These are phyloP conservation scores for Alternaria sp. DNA, from an alignment of 2,329 filamentous ascomycete species.

Conservation along the genomic window DNA sequence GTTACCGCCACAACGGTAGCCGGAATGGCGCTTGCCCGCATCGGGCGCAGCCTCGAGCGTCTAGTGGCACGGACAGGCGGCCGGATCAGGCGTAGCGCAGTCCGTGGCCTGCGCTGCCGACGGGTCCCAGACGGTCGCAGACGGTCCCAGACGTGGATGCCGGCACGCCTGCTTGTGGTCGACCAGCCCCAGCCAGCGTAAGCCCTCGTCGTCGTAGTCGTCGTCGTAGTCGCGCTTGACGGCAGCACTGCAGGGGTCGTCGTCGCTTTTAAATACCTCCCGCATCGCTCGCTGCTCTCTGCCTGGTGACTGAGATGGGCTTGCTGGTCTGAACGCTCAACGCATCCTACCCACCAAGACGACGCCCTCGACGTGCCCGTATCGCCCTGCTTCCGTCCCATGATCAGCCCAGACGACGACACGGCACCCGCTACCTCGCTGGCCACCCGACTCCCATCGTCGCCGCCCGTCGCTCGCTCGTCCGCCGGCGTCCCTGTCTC, in stretches of 20 bases:
- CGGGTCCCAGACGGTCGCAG: slow-evolving; percentile 32
- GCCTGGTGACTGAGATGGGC: slow-evolving; percentile 35
- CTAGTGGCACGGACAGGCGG: slow-evolving; percentile 28
- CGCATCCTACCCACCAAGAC: slow-evolving; percentile 9
- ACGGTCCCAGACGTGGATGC: slow-evolving; percentile 25
- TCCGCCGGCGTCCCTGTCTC: too few relatives aligned
- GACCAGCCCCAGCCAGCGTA: slow-evolving; percentile 27
- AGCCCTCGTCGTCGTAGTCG: slow-evolving; percentile 19
- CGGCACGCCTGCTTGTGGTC: slow-evolving; percentile 25
- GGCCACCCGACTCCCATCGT: slow-evolving; percentile 18
- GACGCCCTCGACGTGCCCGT: neutral
- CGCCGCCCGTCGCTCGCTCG: slow-evolving; percentile 12
- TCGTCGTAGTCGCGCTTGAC: slow-evolving; percentile 13
- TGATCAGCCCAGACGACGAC: slow-evolving; percentile 20
- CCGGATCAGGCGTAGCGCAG: slow-evolving; percentile 34
- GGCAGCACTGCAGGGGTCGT: slow-evolving; percentile 29
- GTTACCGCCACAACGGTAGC: slow-evolving; percentile 32
- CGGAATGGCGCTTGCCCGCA: slow-evolving; percentile 26
- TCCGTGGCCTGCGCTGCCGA: slow-evolving; percentile 33
- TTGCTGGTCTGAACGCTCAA: slow-evolving; percentile 3
- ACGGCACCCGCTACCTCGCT: slow-evolving; percentile 13
- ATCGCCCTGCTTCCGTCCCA: slow-evolving; percentile 9
- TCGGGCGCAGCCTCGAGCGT: slow-evolving; percentile 30
- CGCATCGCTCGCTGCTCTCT: slow-evolving; percentile 34
- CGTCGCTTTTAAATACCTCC: slow-evolving; percentile 39